Conservation (phyloP, 2,329 filamentous ascomycete genomes). For the Elsinoe arachidis region DNA sequence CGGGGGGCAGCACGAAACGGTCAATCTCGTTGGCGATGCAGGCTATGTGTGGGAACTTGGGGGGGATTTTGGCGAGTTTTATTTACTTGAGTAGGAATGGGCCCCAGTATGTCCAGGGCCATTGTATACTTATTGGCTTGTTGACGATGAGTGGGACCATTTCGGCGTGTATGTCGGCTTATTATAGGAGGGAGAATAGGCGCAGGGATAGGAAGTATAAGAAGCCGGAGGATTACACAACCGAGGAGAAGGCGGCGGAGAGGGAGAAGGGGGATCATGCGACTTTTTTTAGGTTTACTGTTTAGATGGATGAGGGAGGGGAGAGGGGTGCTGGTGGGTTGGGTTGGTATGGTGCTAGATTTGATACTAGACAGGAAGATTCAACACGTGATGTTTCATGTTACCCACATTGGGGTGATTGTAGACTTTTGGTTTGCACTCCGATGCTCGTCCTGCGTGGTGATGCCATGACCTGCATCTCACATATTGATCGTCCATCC, state of each 20-base stretch:
- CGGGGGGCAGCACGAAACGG: neutral
- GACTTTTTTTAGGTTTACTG: slow-evolving; percentile 34
- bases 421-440: neutral
- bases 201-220: slow-evolving; percentile 44
- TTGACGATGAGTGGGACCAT: slow-evolving; percentile 32
- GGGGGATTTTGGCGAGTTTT: slow-evolving; percentile 41
- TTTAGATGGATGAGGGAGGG: slow-evolving; percentile 14
- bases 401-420: too few species aligned
- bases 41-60: slow-evolving; percentile 29
- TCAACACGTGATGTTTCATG: too few species aligned
- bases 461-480: slow-evolving; percentile 5
- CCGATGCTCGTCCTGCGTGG: slow-evolving; percentile 2
- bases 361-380: too few species aligned
- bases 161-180: slow-evolving; percentile 48
- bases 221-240: slow-evolving; percentile 42
- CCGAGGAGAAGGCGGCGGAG: slow-evolving; percentile 46
- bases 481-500: neutral
- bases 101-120: slow-evolving; percentile 38
- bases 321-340: neutral
- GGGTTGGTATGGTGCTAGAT: neutral
- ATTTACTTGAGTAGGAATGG: slow-evolving; percentile 39
- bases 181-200: slow-evolving; percentile 49
- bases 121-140: slow-evolving; percentile 38
- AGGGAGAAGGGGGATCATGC: slow-evolving; percentile 50
- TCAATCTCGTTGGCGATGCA: slow-evolving; percentile 8